Evolutionary conservation across 1,284 basidiomycete genomes (phyloP).

Genomic region (Afroboletus lepidellus): DNA sequence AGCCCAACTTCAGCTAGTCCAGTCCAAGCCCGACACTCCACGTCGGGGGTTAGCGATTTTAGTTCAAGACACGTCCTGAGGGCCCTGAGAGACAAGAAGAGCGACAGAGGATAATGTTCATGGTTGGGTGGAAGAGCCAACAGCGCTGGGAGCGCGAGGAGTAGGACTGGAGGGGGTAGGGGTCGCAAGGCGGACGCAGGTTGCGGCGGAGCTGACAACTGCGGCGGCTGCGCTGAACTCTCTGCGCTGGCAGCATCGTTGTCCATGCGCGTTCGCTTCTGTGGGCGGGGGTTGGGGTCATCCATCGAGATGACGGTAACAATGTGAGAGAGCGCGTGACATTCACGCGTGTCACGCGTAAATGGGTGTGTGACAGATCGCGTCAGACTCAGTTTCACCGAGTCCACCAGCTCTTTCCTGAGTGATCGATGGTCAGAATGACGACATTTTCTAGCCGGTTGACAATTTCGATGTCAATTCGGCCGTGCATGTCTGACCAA

Average conservation of each 20-base stretch:
- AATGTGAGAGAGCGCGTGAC: conserved; percentile 19
- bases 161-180: conserved; percentile 49
- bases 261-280: conserved; percentile 27
- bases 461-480: too few species aligned
- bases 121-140: conserved; percentile 63
- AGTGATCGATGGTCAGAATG: too few species aligned
- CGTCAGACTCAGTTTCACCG: conserved; percentile 11
- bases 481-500: too few species aligned
- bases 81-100: conserved; percentile 54
- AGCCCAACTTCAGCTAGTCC: conserved; percentile 65
- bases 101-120: conserved; percentile 48
- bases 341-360: conserved; percentile 28
- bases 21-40: conserved; percentile 69
- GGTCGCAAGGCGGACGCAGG: conserved; percentile 23
- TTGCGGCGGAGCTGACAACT: background rate
- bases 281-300: conserved; percentile 24
- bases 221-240: background rate
- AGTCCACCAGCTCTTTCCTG: too few species aligned
- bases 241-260: background rate
- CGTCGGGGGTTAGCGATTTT: conserved; percentile 49
- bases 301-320: conserved; percentile 20
- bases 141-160: conserved; percentile 58
- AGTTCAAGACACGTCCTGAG: conserved; percentile 52
- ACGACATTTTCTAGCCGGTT: too few species aligned
- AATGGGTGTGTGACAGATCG: conserved; percentile 27